Evolutionary conservation across 1,284 basidiomycete genomes (phyloP), one percentile per base, ranked within the genome.

Genomic region (Moniliophthora roreri): DNA sequence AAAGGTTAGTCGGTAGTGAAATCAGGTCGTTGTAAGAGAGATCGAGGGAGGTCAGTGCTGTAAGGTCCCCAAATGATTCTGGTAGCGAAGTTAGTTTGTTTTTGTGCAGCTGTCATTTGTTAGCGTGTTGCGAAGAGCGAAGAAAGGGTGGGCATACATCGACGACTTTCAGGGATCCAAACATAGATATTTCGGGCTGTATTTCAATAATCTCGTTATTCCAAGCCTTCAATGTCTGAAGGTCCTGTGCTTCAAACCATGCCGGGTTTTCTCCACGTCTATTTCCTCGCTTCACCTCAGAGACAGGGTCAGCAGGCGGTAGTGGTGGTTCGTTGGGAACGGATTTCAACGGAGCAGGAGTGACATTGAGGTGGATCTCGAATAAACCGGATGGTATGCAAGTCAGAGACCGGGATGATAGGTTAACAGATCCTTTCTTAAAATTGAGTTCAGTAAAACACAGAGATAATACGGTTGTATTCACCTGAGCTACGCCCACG

Each of bases 201-300:
- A 92, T 76, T 63, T 88, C 86, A 11, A 78, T 60, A 32, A 92
- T 91, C 26, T 86, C 84, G 61, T 92, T 92, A 60, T 82, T 87
- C 78, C 84, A 85, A 16, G 83, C 84, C 62, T 89, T 91, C 41
- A 92, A 67, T 0, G 87, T 72, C 40, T 80, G 78, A 18, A 92
- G 69, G 67, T 92, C 89, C 62, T 88, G 84, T 3, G 85, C 85
- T 62, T 91, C 89, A 60, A 83, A 91, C 88, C 89, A 91, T 1
- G 86, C 75, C 15, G 81, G 79, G 37, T 70, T 69, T 16, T 32
- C 28, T 51, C 75, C 73, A 40, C 67, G 69, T 59, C 69, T 72
- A 51, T 70, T 68, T 39, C 68, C 64, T 24, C 68, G 69, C 56
- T 65, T 69, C 41, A 56, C 60, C 50, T 58, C 52, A 52, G 56